A percentile compares a stretch with the other conserved stretches of the same genome.
phyloP scores from a whole-genome alignment of 768 basidiomycete species.

The Rhizopogon vinicolor region DNA sequence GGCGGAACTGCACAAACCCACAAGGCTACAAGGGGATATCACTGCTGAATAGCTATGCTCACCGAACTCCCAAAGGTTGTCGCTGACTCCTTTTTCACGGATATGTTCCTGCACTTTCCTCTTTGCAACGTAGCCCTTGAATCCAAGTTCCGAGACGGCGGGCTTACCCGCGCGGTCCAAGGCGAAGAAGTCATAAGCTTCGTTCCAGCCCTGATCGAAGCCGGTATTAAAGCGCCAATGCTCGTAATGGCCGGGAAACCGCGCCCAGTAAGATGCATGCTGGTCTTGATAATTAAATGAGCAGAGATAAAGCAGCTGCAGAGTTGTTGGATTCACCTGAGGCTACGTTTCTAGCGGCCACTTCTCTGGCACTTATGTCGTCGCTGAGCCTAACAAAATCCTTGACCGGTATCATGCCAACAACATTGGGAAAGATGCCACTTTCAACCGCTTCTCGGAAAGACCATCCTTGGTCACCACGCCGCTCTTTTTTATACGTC shows the following conservation, averaged over 20 bases:
- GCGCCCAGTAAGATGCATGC: conserved; percentile 39
- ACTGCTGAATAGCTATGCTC: conserved; percentile 11
- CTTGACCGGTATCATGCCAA: conserved; percentile 37
- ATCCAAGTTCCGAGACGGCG: conserved; percentile 56
- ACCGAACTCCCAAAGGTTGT: conserved; percentile 67
- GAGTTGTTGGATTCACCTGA: conserved; percentile 19
- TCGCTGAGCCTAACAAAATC: conserved; percentile 11
- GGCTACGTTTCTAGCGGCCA: conserved; percentile 26
- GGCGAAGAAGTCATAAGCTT: conserved; percentile 53
- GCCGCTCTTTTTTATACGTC: conserved; percentile 71
- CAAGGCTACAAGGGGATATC: neutral
- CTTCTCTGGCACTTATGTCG: conserved; percentile 21
- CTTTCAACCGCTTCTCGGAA: conserved; percentile 58
- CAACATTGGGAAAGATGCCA: conserved; percentile 54
- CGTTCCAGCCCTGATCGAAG: conserved; percentile 69
- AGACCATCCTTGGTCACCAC: conserved; percentile 73
- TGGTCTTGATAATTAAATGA: conserved; percentile 23
- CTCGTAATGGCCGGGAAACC: conserved; percentile 53
- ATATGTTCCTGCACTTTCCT: conserved; percentile 42
- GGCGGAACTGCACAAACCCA: neutral
- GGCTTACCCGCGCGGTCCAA: conserved; percentile 12
- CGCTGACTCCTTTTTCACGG: conserved; percentile 30
- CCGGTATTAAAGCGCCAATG: conserved; percentile 67
- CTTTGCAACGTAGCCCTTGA: conserved; percentile 55
- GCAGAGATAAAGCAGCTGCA: conserved; percentile 12